These are phyloP conservation scores for Elaphomyces granulatus DNA, from an alignment of 495 filamentous ascomycete genomes.

Conservation along the genomic window DNA sequence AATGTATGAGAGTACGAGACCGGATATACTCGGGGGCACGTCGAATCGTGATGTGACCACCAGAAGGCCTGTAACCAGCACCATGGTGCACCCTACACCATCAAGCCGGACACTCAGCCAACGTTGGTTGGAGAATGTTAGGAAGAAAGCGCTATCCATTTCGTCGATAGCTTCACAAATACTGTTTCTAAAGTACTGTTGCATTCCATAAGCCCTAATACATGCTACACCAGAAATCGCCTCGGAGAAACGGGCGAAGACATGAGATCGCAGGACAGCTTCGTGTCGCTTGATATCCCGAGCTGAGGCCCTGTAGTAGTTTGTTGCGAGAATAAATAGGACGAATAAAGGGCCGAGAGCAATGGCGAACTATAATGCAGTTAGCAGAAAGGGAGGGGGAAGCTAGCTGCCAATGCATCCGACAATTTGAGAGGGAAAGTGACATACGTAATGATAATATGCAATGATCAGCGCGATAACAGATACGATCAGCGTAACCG, in stretches of 20 bases:
- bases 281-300: constrained; percentile 92
- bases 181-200: constrained; percentile 53
- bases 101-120: constrained; percentile 83
- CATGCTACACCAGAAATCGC: constrained; percentile 67
- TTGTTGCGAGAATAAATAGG: constrained; percentile 67
- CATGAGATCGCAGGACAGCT: constrained; percentile 65
- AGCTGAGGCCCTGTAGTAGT: constrained; percentile 82
- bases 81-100: constrained; percentile 61
- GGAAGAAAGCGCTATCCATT: constrained; percentile 87
- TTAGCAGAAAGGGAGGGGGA: not conserved
- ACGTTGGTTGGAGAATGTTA: constrained; percentile 87
- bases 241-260: constrained; percentile 88
- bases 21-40: constrained; percentile 69
- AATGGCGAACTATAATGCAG: constrained; percentile 51
- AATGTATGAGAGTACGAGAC: constrained; percentile 84
- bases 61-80: constrained; percentile 76
- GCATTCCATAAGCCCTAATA: constrained; percentile 78
- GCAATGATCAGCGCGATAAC: constrained; percentile 81
- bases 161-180: constrained; percentile 61
- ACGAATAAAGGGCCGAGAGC: constrained; percentile 70
- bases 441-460: constrained; percentile 65
- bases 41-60: constrained; percentile 90
- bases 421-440: not conserved
- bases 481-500: constrained; percentile 59
- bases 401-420: not conserved